Evolutionary conservation across 345 rosid genomes (phyloP).

Genomic region (Hibiscus mutabilis): DNA sequence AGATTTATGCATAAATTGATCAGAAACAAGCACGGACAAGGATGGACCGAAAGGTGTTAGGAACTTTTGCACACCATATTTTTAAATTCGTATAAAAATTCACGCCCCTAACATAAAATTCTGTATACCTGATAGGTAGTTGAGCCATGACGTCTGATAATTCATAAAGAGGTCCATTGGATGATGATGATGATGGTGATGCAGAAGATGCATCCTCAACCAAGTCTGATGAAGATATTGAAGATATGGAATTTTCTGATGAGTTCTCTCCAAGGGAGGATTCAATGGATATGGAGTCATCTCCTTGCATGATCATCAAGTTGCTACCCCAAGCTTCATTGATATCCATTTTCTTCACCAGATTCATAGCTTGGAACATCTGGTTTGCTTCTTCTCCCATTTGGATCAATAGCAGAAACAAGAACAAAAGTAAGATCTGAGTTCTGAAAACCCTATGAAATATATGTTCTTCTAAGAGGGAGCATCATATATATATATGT

Average conservation of each 20-base stretch:
- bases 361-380: slow-evolving; percentile 16
- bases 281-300: slow-evolving; percentile 23
- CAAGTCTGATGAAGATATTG: slow-evolving; percentile 43
- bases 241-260: slow-evolving; percentile 27
- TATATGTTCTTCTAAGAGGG: slow-evolving; percentile 11
- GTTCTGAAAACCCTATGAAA: slow-evolving; percentile 12
- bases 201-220: slow-evolving; percentile 43
- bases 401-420: not conserved
- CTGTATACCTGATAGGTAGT: slow-evolving; percentile 55
- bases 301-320: slow-evolving; percentile 12
- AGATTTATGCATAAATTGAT: not conserved
- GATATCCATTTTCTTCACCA: slow-evolving; percentile 15
- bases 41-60: too few species aligned
- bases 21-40: too few species aligned
- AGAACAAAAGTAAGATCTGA: not conserved
- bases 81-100: too few species aligned
- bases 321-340: slow-evolving; percentile 11
- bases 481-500: slow-evolving; percentile 23
- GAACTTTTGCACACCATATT: too few species aligned
- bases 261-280: slow-evolving; percentile 40
- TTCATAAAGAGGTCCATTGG: slow-evolving; percentile 53
- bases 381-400: not conserved
- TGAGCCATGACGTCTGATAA: slow-evolving; percentile 62
- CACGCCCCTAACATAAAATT: too few species aligned
- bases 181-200: slow-evolving; percentile 17